Conservation (phyloP, 1,284 basidiomycete genomes). For the Marasmius tenuissimus region DNA sequence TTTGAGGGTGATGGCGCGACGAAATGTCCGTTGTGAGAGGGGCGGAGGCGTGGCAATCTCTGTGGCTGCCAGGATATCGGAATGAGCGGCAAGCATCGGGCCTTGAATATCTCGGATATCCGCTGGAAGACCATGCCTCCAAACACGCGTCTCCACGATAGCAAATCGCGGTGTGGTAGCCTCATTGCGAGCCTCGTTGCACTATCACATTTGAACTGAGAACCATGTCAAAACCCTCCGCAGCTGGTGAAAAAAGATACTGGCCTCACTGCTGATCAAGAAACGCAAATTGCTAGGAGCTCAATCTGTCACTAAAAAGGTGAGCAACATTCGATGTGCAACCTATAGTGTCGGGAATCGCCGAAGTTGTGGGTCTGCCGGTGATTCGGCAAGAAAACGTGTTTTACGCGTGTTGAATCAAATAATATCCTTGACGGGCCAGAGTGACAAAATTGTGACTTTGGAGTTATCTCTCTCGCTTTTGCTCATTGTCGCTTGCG, state of each 20-base stretch:
- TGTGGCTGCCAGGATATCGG: too few relatives aligned
- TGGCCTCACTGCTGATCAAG: not conserved
- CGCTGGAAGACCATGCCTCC: too few relatives aligned
- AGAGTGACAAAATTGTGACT: slow-evolving; percentile 1
- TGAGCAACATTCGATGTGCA: not conserved
- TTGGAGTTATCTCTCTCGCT: slow-evolving; percentile 4
- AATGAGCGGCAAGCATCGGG: too few relatives aligned
- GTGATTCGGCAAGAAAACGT: not conserved
- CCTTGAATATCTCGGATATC: too few relatives aligned
- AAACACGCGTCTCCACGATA: too few relatives aligned
- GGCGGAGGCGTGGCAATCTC: too few relatives aligned
- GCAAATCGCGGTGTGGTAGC: too few relatives aligned
- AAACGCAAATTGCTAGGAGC: not conserved
- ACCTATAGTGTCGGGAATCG: not conserved
- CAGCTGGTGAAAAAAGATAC: not conserved
- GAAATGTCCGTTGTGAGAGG: too few relatives aligned
- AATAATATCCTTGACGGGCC: not conserved
- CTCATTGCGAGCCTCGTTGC: too few relatives aligned
- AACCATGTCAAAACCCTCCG: not conserved
- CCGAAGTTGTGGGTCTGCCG: not conserved
- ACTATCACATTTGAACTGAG: too few relatives aligned
- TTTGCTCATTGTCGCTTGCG: slow-evolving; percentile 13
- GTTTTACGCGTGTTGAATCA: not conserved
- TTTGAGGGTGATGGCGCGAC: too few relatives aligned
- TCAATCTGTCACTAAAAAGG: not conserved